Base-by-base conservation (phyloP, 768 basidiomycete genomes). In the Lactifluus echinatus region DNA sequence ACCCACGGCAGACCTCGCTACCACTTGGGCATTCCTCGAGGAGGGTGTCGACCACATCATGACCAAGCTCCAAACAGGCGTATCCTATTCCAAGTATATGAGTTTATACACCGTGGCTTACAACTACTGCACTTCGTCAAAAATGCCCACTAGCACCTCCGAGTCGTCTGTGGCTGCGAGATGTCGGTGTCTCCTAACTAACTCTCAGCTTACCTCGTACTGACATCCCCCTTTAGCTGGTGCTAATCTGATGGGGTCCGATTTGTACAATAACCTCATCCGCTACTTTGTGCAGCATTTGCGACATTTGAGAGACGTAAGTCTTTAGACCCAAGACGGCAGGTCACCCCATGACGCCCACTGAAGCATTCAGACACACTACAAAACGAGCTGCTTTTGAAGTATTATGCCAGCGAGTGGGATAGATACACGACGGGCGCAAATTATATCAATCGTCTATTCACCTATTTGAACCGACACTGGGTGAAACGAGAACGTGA, bases 401-500 rank as follows among this genome's bases (percentile, higher is more conserved):
- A 85, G 62, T 97, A 89, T 69, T 99, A 98, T 67, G 92, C 91
- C 1, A 69, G 72, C 57, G 93, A 97, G 71, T 98, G 96, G 96
- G 87, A 90, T 65, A 79, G 93, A 43, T 98, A 97, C 74, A 99
- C 96, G 0, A 95, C 86, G 2, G 95, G 95, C 46, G 94, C 95
- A 1, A 93, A 90, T 68, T 98, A 96, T 69, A 92, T 97, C 72
- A 95, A 98, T 70, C 87, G 95, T 55, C 74, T 99, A 34, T 98
- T 98, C 76, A 94, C 92, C 2, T 98, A 98, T 74, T 80, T 99
- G 56, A 98, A 99, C 72, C 90, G 95, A 50, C 93, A 98, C 72
- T 99, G 96, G 96, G 95, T 99, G 43, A 95, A 94, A 75, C 81
- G 95, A 51, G 96, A 99, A 70, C 83, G 94, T 67, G 95, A 98